phyloP scores from a whole-genome alignment of 1,139 yeast genomes.

The Pichia sp. region DNA sequence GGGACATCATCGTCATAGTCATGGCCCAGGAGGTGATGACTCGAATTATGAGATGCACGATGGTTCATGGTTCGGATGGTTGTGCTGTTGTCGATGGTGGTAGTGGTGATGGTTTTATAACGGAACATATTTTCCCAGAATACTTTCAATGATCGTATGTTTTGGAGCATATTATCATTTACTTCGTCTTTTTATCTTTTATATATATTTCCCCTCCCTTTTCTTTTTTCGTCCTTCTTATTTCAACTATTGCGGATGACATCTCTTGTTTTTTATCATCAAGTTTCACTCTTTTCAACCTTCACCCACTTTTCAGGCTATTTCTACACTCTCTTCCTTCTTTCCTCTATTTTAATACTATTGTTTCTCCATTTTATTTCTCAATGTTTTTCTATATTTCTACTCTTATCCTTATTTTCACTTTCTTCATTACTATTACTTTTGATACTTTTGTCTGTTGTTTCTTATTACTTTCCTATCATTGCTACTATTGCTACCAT shows the following conservation, averaged over 20 bases:
- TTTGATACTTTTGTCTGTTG: too few species aligned
- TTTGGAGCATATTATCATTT: background rate
- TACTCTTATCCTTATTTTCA: background rate
- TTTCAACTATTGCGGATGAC: background rate
- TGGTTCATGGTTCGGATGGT: slow-evolving; percentile 8
- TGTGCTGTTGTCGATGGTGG: slow-evolving; percentile 14
- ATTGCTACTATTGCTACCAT: background rate
- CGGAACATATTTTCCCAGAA: too few species aligned
- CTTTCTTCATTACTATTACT: background rate
- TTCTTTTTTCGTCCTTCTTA: background rate
- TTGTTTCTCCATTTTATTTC: background rate
- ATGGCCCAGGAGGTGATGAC: slow-evolving; percentile 2
- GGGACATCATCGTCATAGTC: background rate
- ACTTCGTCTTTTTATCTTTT: background rate
- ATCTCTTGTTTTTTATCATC: background rate
- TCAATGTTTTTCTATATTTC: background rate
- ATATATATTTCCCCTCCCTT: background rate
- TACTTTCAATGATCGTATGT: background rate
- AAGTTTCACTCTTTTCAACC: background rate
- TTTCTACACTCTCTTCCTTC: background rate
- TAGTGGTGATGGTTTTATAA: background rate
- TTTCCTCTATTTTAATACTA: background rate
- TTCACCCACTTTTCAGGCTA: background rate
- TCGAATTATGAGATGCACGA: background rate
- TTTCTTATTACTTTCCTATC: background rate